Conservation (phyloP, 2,329 filamentous ascomycete genomes). For the Cladosporium colombiae region DNA sequence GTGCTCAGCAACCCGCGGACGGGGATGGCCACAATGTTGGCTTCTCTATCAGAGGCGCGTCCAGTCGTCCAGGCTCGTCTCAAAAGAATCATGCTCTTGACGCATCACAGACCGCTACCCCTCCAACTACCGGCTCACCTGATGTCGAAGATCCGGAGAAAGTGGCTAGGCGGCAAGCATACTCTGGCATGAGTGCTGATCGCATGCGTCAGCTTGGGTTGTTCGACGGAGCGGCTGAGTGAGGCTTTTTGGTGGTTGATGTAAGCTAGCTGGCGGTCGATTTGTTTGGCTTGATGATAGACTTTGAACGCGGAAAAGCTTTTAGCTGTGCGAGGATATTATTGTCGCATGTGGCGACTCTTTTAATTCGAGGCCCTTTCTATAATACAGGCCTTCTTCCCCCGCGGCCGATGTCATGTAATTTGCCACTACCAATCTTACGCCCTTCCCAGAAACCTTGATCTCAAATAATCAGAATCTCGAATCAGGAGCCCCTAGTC, state of each 20-base stretch:
- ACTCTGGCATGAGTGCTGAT: conserved; percentile 39
- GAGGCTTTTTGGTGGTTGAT: background rate
- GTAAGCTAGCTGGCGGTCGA: background rate
- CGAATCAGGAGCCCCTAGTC: background rate
- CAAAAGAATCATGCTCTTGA: conserved; percentile 31
- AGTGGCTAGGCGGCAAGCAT: conserved; percentile 28
- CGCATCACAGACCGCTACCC: conserved; percentile 49
- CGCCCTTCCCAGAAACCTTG: background rate
- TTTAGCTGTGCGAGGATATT: background rate
- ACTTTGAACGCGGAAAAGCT: background rate
- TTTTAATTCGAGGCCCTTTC: background rate
- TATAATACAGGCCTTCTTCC: background rate
- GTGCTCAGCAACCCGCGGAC: conserved; percentile 18
- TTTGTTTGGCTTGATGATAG: background rate
- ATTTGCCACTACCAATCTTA: background rate
- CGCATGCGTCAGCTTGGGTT: conserved; percentile 38
- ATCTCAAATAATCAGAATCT: background rate
- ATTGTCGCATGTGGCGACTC: background rate
- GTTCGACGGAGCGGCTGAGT: conserved; percentile 30
- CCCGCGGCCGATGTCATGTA: background rate
- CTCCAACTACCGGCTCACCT: conserved; percentile 41
- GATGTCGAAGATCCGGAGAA: conserved; percentile 36
- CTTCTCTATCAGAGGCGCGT: conserved; percentile 28
- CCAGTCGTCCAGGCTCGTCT: conserved; percentile 23
- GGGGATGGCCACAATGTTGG: conserved; percentile 29